phyloP scores from a whole-genome alignment of 2,329 filamentous ascomycete species.

The Colletotrichum sp. region DNA sequence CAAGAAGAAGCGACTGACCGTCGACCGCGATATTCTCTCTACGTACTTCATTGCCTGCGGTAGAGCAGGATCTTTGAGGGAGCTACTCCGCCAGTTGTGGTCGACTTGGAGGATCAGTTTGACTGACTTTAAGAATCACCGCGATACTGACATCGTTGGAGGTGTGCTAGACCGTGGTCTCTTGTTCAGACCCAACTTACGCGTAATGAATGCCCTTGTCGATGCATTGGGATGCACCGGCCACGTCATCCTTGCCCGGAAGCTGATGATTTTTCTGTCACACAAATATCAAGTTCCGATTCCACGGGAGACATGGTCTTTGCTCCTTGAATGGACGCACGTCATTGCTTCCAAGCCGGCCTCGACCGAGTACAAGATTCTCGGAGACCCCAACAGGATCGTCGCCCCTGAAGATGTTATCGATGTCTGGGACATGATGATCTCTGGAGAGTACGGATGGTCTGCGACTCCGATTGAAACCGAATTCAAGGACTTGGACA shows the following conservation, averaged over 20 bases:
- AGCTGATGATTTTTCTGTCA: constrained; percentile 68
- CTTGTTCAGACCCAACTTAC: constrained; percentile 60
- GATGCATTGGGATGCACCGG: constrained; percentile 72
- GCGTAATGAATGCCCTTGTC: constrained; percentile 69
- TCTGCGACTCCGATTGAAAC: constrained; percentile 59
- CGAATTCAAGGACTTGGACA: constrained; percentile 59
- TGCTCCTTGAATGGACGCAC: constrained; percentile 71
- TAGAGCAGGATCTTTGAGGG: constrained; percentile 3
- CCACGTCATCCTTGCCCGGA: constrained; percentile 62
- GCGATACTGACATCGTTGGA: constrained; percentile 29
- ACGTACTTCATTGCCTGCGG: constrained; percentile 15
- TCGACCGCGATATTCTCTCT: constrained; percentile 4
- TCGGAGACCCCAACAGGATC: constrained; percentile 32
- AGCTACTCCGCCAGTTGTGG: background rate
- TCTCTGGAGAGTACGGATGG: constrained; percentile 37
- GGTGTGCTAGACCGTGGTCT: constrained; percentile 48
- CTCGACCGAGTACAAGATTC: constrained; percentile 38
- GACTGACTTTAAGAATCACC: constrained; percentile 8
- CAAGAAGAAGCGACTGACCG: background rate
- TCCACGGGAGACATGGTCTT: constrained; percentile 63
- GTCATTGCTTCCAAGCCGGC: constrained; percentile 51
- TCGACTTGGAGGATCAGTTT: background rate
- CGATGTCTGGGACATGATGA: constrained; percentile 65
- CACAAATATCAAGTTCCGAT: constrained; percentile 63
- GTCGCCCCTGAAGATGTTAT: constrained; percentile 50